Evolutionary conservation across 805 yeast species (phyloP).

Genomic region (Saccharomycopsis sp.): DNA sequence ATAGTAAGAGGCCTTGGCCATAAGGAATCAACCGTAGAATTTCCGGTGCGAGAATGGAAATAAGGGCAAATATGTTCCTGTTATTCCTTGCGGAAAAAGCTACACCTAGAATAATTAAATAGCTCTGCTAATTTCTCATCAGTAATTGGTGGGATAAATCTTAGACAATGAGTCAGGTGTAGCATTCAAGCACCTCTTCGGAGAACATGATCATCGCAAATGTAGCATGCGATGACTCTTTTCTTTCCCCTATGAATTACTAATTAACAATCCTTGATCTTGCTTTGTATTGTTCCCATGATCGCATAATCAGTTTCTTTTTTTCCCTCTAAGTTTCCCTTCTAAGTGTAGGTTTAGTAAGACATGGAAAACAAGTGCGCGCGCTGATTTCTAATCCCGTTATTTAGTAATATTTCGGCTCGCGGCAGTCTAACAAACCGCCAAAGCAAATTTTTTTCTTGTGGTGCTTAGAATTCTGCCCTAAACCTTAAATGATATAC

Average conservation of each 20-base stretch:
- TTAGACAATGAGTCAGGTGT: neutral
- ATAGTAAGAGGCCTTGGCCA: no score
- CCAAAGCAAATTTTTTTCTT: neutral
- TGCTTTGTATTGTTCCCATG: no score
- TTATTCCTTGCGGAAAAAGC: neutral
- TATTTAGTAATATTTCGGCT: conserved; percentile 1
- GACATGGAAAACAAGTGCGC: neutral
- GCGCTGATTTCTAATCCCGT: neutral
- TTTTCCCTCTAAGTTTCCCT: neutral
- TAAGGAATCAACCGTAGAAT: no score
- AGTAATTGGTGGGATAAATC: neutral
- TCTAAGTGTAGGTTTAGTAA: neutral
- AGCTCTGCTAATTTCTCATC: neutral
- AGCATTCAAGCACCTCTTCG: neutral
- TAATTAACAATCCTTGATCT: neutral
- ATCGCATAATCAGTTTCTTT: neutral
- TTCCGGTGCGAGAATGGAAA: no score
- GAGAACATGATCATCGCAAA: neutral
- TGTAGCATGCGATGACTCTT: neutral
- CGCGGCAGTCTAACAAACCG: neutral
- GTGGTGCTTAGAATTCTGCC: neutral
- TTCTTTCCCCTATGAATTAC: neutral
- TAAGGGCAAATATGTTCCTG: neutral
- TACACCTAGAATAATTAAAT: no score
- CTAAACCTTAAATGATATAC: neutral